Conservation (phyloP, 2,329 filamentous ascomycete species). For the Cladosporium sp. region DNA sequence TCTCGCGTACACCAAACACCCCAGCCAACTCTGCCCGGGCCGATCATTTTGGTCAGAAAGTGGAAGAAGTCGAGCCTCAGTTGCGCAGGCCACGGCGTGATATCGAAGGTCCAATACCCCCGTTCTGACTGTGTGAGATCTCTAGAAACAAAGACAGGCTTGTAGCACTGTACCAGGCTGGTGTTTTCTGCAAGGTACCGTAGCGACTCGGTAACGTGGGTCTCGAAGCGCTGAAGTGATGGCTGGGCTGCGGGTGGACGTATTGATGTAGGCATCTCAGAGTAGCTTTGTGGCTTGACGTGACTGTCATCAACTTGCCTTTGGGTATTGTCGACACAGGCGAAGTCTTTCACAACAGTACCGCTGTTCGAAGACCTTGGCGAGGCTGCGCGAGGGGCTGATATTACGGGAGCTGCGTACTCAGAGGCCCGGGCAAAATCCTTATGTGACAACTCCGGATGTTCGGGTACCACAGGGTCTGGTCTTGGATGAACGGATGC, state of each 20-base stretch:
- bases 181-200: conserved; percentile 34
- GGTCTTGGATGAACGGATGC: neutral
- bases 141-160: conserved; percentile 44
- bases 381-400: neutral
- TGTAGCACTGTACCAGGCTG: conserved; percentile 33
- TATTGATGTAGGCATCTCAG: conserved; percentile 21
- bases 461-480: too few species aligned
- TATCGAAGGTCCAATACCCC: conserved; percentile 74
- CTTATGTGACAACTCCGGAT: neutral
- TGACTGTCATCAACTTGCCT: neutral
- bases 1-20: conserved; percentile 58
- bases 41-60: conserved; percentile 61
- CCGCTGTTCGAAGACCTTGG: neutral
- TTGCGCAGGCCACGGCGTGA: conserved; percentile 52
- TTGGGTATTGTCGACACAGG: neutral
- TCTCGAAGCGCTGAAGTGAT: conserved; percentile 26
- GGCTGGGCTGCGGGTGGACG: conserved; percentile 27
- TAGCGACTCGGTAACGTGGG: conserved; percentile 35
- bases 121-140: conserved; percentile 63
- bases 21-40: conserved; percentile 64
- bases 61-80: conserved; percentile 60
- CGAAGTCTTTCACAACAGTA: conserved; percentile 6
- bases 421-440: neutral
- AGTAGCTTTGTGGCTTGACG: neutral
- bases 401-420: neutral